These are phyloP conservation scores for Andrographis paniculata DNA, from an alignment of 305 asterid species.

Conservation along the genomic window DNA sequence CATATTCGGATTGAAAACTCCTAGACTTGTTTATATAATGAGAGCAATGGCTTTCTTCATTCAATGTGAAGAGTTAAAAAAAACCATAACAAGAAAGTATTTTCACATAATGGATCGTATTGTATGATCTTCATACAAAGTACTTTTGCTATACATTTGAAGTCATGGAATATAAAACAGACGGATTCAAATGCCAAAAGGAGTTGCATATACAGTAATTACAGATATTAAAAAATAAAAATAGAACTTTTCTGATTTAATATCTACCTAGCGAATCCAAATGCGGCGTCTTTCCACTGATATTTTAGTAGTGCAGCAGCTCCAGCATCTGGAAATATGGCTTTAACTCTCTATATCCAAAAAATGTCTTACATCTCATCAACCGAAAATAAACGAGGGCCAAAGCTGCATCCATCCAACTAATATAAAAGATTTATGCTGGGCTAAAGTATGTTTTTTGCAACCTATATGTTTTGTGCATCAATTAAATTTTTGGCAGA, in stretches of 20 bases:
- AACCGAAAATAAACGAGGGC: slow-evolving; percentile 7
- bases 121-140: too few species aligned
- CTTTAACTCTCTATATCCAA: slow-evolving; percentile 66
- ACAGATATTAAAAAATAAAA: too few species aligned
- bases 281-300: slow-evolving; percentile 85
- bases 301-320: slow-evolving; percentile 87
- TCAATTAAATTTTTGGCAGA: background rate
- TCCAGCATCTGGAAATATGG: slow-evolving; percentile 97
- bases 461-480: background rate
- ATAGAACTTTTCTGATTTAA: slow-evolving; percentile 2
- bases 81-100: background rate
- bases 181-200: background rate
- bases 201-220: too few species aligned
- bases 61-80: slow-evolving; percentile 1
- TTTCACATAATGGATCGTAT: background rate
- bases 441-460: slow-evolving; percentile 1
- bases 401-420: slow-evolving; percentile 6
- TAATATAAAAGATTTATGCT: slow-evolving; percentile 5
- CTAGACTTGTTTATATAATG: background rate
- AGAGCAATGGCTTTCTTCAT: slow-evolving; percentile 1
- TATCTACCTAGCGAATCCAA: slow-evolving; percentile 70
- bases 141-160: background rate
- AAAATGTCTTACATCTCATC: slow-evolving; percentile 24
- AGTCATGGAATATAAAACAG: slow-evolving; percentile 2
- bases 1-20: slow-evolving; percentile 6